Conservation (phyloP, 2,329 filamentous ascomycete genomes). For the Chrysoporthe deuterocubensis region DNA sequence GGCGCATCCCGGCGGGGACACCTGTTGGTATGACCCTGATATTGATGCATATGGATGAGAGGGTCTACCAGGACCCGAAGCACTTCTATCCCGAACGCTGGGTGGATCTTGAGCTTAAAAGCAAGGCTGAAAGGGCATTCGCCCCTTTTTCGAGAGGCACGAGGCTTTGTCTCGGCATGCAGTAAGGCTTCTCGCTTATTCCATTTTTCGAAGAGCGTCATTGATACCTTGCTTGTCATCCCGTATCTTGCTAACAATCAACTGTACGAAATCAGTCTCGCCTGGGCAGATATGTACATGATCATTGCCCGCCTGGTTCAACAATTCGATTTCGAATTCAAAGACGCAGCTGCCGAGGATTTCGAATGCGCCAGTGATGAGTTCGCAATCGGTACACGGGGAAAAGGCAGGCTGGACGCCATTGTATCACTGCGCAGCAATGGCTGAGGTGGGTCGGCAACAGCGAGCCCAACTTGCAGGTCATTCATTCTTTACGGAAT, state of each 20-base stretch:
- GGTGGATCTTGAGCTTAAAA: background rate
- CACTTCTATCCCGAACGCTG: constrained; percentile 26
- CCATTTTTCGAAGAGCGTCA: background rate
- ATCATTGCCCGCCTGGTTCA: constrained; percentile 31
- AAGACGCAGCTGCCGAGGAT: background rate
- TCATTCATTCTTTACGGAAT: too few species aligned
- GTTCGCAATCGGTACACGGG: background rate
- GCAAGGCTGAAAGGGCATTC: constrained; percentile 32
- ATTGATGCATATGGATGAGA: constrained; percentile 34
- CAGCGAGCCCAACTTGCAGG: too few species aligned
- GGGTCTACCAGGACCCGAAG: constrained; percentile 30
- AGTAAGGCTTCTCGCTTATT: constrained; percentile 10
- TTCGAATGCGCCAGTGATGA: background rate
- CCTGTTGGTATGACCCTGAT: constrained; percentile 36
- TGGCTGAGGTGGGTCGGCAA: background rate
- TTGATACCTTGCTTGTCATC: too few species aligned
- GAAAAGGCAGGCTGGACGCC: background rate
- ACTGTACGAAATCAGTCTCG: constrained; percentile 23
- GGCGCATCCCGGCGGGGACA: constrained; percentile 35
- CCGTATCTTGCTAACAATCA: background rate
- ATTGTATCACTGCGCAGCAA: background rate
- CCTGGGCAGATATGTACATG: constrained; percentile 33
- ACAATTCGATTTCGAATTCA: constrained; percentile 32
- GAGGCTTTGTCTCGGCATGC: constrained; percentile 34
- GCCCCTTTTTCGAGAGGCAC: constrained; percentile 30